Evolutionary conservation across 768 basidiomycete genomes (phyloP).

Genomic region (Pleurotus platypus): DNA sequence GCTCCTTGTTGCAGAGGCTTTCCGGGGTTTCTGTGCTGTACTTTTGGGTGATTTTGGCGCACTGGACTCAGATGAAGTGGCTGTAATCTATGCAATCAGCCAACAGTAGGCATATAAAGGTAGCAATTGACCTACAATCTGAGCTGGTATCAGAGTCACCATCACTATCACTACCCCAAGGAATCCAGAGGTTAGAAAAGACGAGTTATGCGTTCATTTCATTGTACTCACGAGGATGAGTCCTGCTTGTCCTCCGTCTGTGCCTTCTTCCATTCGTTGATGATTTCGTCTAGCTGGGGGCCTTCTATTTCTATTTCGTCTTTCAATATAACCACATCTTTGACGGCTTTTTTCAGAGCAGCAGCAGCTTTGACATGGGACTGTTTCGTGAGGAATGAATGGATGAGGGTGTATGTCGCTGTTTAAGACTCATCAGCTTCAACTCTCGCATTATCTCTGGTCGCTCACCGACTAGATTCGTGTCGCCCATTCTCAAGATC

Average conservation of each 20-base stretch:
- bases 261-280: slow-evolving; percentile 58
- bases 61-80: slow-evolving; percentile 9
- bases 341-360: slow-evolving; percentile 72
- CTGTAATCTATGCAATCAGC: not conserved
- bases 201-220: not conserved
- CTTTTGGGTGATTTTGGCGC: slow-evolving; percentile 3
- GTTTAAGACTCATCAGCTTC: slow-evolving; percentile 11
- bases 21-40: not conserved
- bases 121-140: slow-evolving; percentile 10
- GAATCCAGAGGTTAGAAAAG: slow-evolving; percentile 9
- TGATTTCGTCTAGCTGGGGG: slow-evolving; percentile 60
- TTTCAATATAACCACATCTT: slow-evolving; percentile 55
- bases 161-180: slow-evolving; percentile 16
- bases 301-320: slow-evolving; percentile 45
- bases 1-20: not conserved
- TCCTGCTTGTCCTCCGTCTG: slow-evolving; percentile 21
- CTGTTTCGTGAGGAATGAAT: slow-evolving; percentile 66
- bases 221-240: slow-evolving; percentile 4
- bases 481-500: slow-evolving; percentile 18
- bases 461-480: slow-evolving; percentile 47
- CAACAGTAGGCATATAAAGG: not conserved
- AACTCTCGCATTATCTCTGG: not conserved
- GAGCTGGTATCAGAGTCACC: slow-evolving; percentile 24
- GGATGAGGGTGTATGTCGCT: slow-evolving; percentile 78
- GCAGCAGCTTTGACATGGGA: slow-evolving; percentile 69